Evolutionary conservation across 768 basidiomycete genomes (phyloP), one percentile per base, ranked within the genome.

Genomic region (Trametes cingulata): DNA sequence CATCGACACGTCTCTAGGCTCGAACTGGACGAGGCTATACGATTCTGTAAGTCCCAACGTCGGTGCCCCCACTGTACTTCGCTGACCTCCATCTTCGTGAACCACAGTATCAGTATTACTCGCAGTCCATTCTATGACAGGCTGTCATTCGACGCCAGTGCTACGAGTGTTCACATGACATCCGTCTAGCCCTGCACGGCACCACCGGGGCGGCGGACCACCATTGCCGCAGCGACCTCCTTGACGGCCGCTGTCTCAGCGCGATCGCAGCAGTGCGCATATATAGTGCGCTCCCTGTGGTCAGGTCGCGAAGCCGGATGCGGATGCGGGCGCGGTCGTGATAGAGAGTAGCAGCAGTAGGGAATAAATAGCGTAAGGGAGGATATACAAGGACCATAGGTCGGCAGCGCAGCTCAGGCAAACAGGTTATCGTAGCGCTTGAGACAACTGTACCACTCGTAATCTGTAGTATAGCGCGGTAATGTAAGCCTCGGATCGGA

Each of bases 1-100:
- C 45, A 90, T 99, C 63, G 88, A 97, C 62, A 90, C 82, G 55
- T 96, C 95, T 0, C 76, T 97, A 46, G 94, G 93, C 13, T 95
- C 93, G 33, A 87, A 91, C 62, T 98, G 95, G 90, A 98, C 97
- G 37, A 81, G 95, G 65, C 74, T 98, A 35, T 99, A 99, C 71
- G 97, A 99, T 74, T 97, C 93, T 61, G 92, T 93, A 69, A 68
- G 88, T 69, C 15, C 29, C 42, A n/a, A 10, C 27, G 25, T 20
- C 35, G 2, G 15, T 2, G 12, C 37, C 22, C 9, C 20, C 10
- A 7, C 5, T 14, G 20, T 12, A 2, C 4, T 13, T n/a, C 13
- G 36, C 29, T 36, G 43, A 54, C 53, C 14, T n/a, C 10, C 24
- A 33, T 35, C 29, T 20, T 15, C 33, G 14, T 25, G 46, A 22